Percentiles rank a stretch among this genome's conserved stretches.
Evolutionary conservation across 805 yeast genomes (phyloP).

Genomic region (Monosporozyma siamensis): DNA sequence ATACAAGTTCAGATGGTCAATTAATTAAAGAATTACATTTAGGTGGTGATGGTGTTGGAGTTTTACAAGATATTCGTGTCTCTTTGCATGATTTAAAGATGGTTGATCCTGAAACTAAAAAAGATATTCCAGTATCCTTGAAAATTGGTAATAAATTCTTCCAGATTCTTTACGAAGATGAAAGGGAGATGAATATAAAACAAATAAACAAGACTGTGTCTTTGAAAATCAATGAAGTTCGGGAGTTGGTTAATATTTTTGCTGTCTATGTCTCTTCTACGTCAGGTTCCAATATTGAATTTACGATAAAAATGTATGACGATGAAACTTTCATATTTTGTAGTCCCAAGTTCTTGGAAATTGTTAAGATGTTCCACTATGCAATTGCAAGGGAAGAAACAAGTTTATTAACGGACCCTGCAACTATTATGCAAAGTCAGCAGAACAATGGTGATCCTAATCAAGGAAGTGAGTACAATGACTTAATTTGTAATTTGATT

Average conservation of each 20-base stretch:
- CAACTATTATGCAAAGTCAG: background rate
- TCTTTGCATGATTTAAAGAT: slow-evolving; percentile 43
- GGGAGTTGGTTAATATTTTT: slow-evolving; percentile 33
- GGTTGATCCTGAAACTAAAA: slow-evolving; percentile 40
- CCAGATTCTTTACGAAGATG: slow-evolving; percentile 43
- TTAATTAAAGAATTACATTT: slow-evolving; percentile 38
- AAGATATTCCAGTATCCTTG: slow-evolving; percentile 50
- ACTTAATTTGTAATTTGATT: slow-evolving; percentile 50
- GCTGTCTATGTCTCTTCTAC: slow-evolving; percentile 34
- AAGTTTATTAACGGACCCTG: slow-evolving; percentile 19
- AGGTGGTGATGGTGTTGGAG: slow-evolving; percentile 33
- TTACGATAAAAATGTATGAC: slow-evolving; percentile 35
- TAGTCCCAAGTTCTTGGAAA: slow-evolving; percentile 47
- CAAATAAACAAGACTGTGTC: slow-evolving; percentile 28
- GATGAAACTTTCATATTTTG: slow-evolving; percentile 34
- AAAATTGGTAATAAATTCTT: slow-evolving; percentile 63
- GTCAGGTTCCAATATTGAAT: slow-evolving; percentile 43
- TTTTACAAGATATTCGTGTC: slow-evolving; percentile 43
- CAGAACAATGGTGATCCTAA: background rate
- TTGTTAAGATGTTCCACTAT: slow-evolving; percentile 61
- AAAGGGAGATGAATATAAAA: slow-evolving; percentile 33
- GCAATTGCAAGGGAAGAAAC: slow-evolving; percentile 47
- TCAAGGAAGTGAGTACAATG: slow-evolving; percentile 23
- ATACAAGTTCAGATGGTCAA: slow-evolving; percentile 38
- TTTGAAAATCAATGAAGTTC: slow-evolving; percentile 36